Conservation (phyloP, 2,329 filamentous ascomycete species). For the Knoxdaviesia capensis region DNA sequence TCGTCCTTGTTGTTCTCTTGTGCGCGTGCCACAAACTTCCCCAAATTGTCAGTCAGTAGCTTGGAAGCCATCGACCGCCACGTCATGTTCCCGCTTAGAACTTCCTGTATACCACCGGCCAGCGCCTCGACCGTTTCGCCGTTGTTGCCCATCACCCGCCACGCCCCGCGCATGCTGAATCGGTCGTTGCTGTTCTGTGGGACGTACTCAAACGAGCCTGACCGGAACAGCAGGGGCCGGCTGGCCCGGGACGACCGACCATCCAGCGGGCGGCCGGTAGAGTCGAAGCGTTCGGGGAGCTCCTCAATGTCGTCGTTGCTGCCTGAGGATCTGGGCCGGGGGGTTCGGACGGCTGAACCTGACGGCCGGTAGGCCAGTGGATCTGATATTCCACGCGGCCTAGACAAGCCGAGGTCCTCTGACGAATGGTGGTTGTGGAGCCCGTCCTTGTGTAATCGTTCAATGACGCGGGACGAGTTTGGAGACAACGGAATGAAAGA, state of each 20-base stretch:
- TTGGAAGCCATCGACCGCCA: too few relatives aligned
- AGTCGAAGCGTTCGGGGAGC: slow-evolving; percentile 27
- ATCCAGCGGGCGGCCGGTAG: slow-evolving; percentile 19
- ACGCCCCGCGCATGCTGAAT: too few relatives aligned
- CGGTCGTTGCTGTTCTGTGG: too few relatives aligned
- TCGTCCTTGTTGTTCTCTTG: too few relatives aligned
- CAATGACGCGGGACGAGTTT: slow-evolving; percentile 8
- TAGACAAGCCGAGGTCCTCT: background rate
- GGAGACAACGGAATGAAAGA: slow-evolving; percentile 28
- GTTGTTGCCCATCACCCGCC: too few relatives aligned
- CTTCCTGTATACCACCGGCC: too few relatives aligned
- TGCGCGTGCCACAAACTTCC: too few relatives aligned
- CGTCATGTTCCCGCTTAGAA: too few relatives aligned
- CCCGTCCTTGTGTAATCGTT: background rate
- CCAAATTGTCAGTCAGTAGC: too few relatives aligned
- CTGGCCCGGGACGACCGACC: background rate
- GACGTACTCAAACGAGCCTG: too few relatives aligned
- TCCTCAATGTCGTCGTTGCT: slow-evolving; percentile 19
- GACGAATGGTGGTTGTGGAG: background rate
- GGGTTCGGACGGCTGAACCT: slow-evolving; percentile 12
- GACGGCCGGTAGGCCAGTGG: background rate
- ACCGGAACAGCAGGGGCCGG: too few relatives aligned
- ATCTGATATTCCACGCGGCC: background rate
- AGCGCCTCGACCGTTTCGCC: too few relatives aligned
- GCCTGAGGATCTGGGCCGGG: slow-evolving; percentile 10